Base-by-base conservation (phyloP, 192 early-diverging fungal genomes). In the Chytriomyces hyalinus region DNA sequence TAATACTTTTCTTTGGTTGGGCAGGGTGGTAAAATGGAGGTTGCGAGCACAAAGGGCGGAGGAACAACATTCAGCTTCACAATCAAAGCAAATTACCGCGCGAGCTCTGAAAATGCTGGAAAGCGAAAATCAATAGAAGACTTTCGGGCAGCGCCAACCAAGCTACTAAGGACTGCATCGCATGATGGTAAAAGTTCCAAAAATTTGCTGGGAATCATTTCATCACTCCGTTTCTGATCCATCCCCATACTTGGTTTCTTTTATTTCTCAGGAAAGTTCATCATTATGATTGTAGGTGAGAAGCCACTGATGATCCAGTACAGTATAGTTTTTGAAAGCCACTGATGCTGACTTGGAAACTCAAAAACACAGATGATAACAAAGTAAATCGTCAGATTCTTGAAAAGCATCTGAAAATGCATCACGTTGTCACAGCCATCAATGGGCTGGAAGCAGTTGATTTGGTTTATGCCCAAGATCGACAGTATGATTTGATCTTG, bases 301-400 rank as follows among this genome's bases (percentile, higher is more conserved):
- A 57, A n/a, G 36, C 36, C 4, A 36, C 36, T 36, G 36, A 36
- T 36, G 36, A 36, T 36, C 36, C 36, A 36, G 1, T 57, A 5
- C 53, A 57, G 20, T 57, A 13, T 15, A 57, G n/a, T 15, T n/a
- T 57, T 57, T 20, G 20, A 64, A 74, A 44, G 75, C 83, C 3
- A 70, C 67, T 64, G 73, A 36, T 4, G 36, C 4, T 36, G 36
- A 36, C 36, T 36, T 36, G 36, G 36, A 36, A 36, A 36, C 36
- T 36, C 20, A 57, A 13, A 57, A 13, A 57, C 13, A 4, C 79
- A 22, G 83, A 90, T 61, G 87, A 89, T 59, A 89, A 90, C 65
- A 73, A 85, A 36, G 82, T 90, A 43, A 90, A 90, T 72, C 80
- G 87, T 6, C 82, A 86, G 72, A 86, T 90, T 51, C 80, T 90